These are phyloP conservation scores for Canna indica DNA, from an alignment of 176 grass and related monocot species.

Conservation along the genomic window DNA sequence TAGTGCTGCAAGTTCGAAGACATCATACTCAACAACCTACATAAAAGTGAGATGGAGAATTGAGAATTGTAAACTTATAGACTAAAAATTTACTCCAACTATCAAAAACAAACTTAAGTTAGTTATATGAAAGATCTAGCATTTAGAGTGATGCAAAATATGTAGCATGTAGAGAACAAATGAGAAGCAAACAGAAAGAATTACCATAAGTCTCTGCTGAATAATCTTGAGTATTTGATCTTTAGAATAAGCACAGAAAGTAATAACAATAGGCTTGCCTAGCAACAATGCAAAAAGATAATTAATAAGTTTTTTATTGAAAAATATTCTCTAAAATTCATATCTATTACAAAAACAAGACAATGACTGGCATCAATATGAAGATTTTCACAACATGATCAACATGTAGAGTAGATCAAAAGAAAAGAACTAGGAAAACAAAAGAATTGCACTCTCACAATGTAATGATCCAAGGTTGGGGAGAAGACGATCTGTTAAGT, in stretches of 20 bases:
- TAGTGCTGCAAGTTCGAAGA: conserved; percentile 67
- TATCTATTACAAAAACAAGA: not conserved
- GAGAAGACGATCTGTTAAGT: conserved; percentile 85
- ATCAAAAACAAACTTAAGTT: not conserved
- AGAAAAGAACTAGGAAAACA: conserved; percentile 10
- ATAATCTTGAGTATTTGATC: conserved; percentile 84
- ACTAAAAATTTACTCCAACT: not conserved
- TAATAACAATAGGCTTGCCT: conserved; percentile 81
- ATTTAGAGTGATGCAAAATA: not conserved
- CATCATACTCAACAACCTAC: conserved; percentile 74
- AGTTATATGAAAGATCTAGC: not conserved
- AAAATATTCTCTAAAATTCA: not conserved
- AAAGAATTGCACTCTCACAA: conserved; percentile 34
- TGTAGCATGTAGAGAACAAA: not conserved
- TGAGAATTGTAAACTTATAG: conserved; percentile 3
- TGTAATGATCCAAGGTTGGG: conserved; percentile 90
- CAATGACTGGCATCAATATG: not conserved
- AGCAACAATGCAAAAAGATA: conserved; percentile 21
- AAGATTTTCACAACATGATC: not conserved
- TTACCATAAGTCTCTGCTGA: conserved; percentile 73
- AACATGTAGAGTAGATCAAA: conserved; percentile 6
- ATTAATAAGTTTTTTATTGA: conserved; percentile 4
- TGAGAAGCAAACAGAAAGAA: not conserved
- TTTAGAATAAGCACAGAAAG: conserved; percentile 83
- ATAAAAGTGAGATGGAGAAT: conserved; percentile 19